Base-by-base conservation (phyloP, 2,329 filamentous ascomycete genomes). In the Calonectria pteridis region DNA sequence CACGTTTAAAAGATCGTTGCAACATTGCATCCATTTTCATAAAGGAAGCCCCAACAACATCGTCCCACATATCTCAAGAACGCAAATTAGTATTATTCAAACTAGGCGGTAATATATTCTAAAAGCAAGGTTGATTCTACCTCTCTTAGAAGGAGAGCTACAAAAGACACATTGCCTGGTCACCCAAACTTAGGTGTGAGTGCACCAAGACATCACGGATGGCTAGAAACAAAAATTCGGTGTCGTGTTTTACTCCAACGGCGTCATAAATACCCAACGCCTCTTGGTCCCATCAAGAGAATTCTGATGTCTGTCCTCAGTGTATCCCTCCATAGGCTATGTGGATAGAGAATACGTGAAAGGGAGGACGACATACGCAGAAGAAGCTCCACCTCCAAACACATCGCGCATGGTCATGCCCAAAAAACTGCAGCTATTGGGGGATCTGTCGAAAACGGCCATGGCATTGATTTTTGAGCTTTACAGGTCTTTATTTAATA, bases 401-500 rank as follows among this genome's bases (percentile, higher is more conserved):
- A 43, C n/a, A 29, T 40, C 23, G 55, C 50, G 35, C 53, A 28
- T 59, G 23, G 26, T 67, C 28, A 64, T 67, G 31, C 43, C 43
- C 33, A 55, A 55, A 64, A n/a, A 35, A 33, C 23, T 31, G 20
- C 29, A n/a, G n/a, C 26, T 13, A 18, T 26, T 7, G 26, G 29
- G 10, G 31, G 16, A 40, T 50, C 59, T 40, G 59, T 46, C 11
- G 3, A 40, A 28, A 40, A 28, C 7, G 35, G 26, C 4, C 33
- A 28, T 28, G 23, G 23, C 23, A 16, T 40, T 40, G 55, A 40
- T 40, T 62, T 14, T 33, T 62, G 33, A 33, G 55, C 55, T 64
- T 66, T 46, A 67, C 46, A 53, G 33, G 29, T 31, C 51, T 69
- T 77, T 82, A 87, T 71, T 82, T 86, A 72, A 93, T 92, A 64